Conservation (phyloP, 768 basidiomycete genomes). For the Vishniacozyma victoriae region DNA sequence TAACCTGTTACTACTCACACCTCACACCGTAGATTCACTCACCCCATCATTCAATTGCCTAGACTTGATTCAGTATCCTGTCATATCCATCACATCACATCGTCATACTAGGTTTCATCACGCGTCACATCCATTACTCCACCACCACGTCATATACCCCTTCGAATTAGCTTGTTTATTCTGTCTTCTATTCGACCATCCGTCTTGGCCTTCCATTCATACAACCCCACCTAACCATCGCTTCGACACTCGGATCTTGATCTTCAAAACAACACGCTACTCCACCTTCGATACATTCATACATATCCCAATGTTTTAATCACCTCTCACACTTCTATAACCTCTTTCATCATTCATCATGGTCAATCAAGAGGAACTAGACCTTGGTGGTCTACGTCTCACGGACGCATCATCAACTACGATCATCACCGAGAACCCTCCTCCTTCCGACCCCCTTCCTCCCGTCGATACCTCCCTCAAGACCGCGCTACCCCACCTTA, state of each 20-base stretch:
- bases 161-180: background rate
- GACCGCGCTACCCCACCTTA: conserved; percentile 29
- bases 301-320: background rate
- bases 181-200: background rate
- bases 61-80: background rate
- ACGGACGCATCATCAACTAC: background rate
- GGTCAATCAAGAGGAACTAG: background rate
- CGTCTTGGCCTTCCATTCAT: background rate
- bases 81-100: background rate
- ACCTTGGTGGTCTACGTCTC: background rate
- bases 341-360: background rate
- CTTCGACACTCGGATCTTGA: background rate
- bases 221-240: too few species aligned
- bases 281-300: background rate
- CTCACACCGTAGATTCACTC: too few species aligned
- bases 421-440: background rate
- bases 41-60: background rate
- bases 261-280: background rate
- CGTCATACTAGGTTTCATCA: background rate
- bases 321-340: background rate
- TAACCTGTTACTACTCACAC: conserved; percentile 1
- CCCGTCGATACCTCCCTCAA: conserved; percentile 23
- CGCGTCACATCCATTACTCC: too few species aligned
- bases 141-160: too few species aligned
- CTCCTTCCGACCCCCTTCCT: background rate